Base-by-base conservation (phyloP, 129 eudicot species). In the Arctium lappa region DNA sequence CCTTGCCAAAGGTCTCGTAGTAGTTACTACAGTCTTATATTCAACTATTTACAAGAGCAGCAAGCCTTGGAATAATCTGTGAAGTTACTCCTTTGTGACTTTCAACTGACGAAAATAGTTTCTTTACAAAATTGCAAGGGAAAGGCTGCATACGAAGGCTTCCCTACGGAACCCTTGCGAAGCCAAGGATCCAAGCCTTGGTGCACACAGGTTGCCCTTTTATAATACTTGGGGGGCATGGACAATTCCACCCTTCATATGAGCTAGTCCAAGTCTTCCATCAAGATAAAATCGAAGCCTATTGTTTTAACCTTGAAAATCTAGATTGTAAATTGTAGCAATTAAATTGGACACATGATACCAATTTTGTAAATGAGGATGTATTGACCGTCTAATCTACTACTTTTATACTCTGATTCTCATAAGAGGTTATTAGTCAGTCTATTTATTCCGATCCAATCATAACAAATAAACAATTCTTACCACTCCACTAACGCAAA, bases 401-500 rank as follows among this genome's bases (percentile, higher is more conserved):
- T 63, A 63, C 32, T 22, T 63, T 3, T 63, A 63, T 63, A 1
- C 65, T 53, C 5, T 15, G 65, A 15, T 63, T 63, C 32, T 63
- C 1, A 11, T 6, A n/a, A 63, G 32, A n/a, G 70, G 70, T 63
- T 63, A n/a, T 63, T 6, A 63, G 31, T 8, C 4, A 27, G 12
- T 63, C 11, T 63, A 63, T 63, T 63, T 18, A 6, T 63, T 27
- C 22, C 13, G 33, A 22, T 63, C 8, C 70, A n/a, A 22, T 63
- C 70, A 63, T 63, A 22, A 22, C 27, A 22, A 22, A 22, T 22
- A 0, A 62, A 63, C 63, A n/a, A 18, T 9, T 34, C 37, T 18
- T 78, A 37, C 56, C 81, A 78, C 60, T 65, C 53, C 63, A 65
- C 36, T 63, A 36, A 38, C 36, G 44, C 73, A 62, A 16, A 77